Evolutionary conservation across 2,329 filamentous ascomycete species (phyloP).

Genomic region (Colletotrichum siamense): DNA sequence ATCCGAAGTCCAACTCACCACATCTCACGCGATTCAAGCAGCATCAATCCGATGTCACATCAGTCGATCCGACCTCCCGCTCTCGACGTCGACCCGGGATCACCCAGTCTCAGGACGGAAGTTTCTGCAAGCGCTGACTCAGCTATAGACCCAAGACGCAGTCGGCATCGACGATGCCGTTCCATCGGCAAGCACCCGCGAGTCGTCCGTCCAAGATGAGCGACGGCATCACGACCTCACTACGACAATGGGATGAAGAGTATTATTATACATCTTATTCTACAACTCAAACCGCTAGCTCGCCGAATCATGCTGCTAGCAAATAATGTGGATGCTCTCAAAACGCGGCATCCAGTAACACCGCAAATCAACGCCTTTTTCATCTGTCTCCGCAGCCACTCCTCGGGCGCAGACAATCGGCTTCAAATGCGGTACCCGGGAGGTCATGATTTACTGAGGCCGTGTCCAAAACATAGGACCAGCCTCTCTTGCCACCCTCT

Average conservation of each 20-base stretch:
- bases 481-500: neutral
- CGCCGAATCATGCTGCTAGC: neutral
- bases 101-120: neutral
- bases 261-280: slow-evolving; percentile 22
- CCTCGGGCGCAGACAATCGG: neutral
- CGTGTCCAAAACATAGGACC: neutral
- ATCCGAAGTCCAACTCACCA: neutral
- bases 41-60: neutral
- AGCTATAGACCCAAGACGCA: neutral
- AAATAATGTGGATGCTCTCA: slow-evolving; percentile 4
- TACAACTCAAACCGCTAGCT: slow-evolving; percentile 1
- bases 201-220: neutral
- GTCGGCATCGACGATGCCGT: neutral
- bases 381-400: neutral
- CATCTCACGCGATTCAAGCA: neutral
- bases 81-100: neutral
- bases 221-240: neutral
- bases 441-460: neutral
- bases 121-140: neutral
- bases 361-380: neutral
- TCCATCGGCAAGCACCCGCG: neutral
- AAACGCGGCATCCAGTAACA: neutral
- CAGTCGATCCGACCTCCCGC: neutral
- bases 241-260: neutral
- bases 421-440: neutral